A percentile compares a stretch with the other conserved stretches of the same genome.
These are phyloP conservation scores for Penicillium fuscoglaucum DNA, from an alignment of 2,329 filamentous ascomycete species.

Conservation along the genomic window DNA sequence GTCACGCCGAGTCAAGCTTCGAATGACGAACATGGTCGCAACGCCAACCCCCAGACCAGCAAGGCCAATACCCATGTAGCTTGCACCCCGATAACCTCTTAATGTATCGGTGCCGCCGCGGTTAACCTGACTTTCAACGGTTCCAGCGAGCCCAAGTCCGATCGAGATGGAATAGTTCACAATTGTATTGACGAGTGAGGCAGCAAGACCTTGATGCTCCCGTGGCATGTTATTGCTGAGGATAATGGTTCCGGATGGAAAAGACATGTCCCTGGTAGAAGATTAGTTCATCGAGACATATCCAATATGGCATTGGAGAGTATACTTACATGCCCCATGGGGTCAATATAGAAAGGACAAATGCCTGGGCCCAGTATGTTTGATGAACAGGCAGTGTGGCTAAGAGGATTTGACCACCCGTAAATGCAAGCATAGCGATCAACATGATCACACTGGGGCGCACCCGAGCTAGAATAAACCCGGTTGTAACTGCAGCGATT, in stretches of 20 bases:
- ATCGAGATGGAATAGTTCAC: slow-evolving; percentile 70
- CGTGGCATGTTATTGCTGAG: slow-evolving; percentile 55
- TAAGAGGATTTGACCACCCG: slow-evolving; percentile 40
- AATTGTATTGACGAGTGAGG: slow-evolving; percentile 61
- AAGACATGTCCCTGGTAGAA: slow-evolving; percentile 62
- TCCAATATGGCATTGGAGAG: background rate
- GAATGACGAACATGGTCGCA: background rate
- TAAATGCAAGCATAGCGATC: slow-evolving; percentile 35
- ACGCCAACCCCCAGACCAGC: slow-evolving; percentile 10
- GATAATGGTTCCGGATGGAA: slow-evolving; percentile 63
- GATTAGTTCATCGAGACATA: background rate
- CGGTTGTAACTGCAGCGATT: slow-evolving; percentile 36
- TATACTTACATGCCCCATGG: slow-evolving; percentile 34
- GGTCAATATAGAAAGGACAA: slow-evolving; percentile 32
- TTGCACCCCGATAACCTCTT: slow-evolving; percentile 43
- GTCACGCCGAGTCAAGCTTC: background rate
- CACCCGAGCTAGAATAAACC: slow-evolving; percentile 35
- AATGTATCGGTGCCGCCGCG: slow-evolving; percentile 38
- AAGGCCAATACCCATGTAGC: slow-evolving; percentile 43
- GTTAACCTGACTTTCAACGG: slow-evolving; percentile 56
- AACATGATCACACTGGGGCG: slow-evolving; percentile 39
- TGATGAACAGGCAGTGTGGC: slow-evolving; percentile 43
- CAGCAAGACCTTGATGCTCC: slow-evolving; percentile 54
- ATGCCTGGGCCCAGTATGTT: slow-evolving; percentile 46
- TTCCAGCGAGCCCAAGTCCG: slow-evolving; percentile 67